Conservation (phyloP, 2,329 filamentous ascomycete species). For the Talaromyces sp. region DNA sequence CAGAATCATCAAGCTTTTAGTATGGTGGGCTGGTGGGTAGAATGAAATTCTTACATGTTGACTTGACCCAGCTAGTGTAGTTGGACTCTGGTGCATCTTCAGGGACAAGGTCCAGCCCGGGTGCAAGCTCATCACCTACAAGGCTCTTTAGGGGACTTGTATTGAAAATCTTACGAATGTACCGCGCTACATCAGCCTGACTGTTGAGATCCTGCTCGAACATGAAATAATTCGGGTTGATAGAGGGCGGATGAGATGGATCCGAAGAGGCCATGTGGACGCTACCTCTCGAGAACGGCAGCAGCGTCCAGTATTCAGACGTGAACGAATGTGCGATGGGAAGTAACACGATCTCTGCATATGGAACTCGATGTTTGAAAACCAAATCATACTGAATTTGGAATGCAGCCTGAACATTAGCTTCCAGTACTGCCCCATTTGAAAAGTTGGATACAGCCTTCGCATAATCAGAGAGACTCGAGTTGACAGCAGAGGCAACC, state of each 20-base stretch:
- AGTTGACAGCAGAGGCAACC: constrained; percentile 20
- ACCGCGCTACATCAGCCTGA: constrained; percentile 25
- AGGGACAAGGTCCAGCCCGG: background rate
- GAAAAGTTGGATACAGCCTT: constrained; percentile 17
- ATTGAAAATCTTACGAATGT: constrained; percentile 23
- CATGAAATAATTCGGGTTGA: constrained; percentile 34
- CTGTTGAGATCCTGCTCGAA: constrained; percentile 28
- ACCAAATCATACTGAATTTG: constrained; percentile 30
- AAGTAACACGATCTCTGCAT: constrained; percentile 28
- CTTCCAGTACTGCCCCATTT: constrained; percentile 26
- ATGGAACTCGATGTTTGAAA: constrained; percentile 26
- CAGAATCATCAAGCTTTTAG: background rate
- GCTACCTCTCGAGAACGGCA: constrained; percentile 33
- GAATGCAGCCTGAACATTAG: constrained; percentile 24
- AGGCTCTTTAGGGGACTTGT: constrained; percentile 6
- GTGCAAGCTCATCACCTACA: background rate
- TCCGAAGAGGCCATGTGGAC: constrained; percentile 29
- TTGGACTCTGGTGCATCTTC: background rate
- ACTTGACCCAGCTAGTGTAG: background rate
- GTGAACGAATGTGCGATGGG: constrained; percentile 21
- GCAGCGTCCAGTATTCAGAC: constrained; percentile 27
- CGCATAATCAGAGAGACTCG: constrained; percentile 24
- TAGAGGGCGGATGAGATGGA: constrained; percentile 23
- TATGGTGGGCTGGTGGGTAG: background rate
- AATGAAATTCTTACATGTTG: background rate